These are phyloP conservation scores for Hydrangea macrophylla DNA, from an alignment of 148 eudicot genomes.

Conservation along the genomic window DNA sequence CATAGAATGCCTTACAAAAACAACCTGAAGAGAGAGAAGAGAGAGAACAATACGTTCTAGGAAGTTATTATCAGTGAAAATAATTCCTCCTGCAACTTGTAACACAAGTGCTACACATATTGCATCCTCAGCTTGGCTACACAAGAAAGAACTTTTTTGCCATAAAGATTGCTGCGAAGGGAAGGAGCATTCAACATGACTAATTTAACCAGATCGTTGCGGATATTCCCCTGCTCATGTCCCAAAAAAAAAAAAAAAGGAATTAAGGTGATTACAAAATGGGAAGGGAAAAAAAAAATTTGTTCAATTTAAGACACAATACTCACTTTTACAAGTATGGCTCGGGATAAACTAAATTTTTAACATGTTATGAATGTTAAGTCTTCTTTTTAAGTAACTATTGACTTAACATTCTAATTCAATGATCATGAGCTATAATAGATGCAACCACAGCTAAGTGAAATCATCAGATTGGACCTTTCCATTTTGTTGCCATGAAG, in stretches of 20 bases:
- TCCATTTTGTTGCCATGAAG: too few relatives aligned
- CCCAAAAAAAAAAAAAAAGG: not conserved
- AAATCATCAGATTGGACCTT: too few relatives aligned
- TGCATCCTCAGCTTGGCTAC: slow-evolving; percentile 21
- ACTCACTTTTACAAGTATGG: not conserved
- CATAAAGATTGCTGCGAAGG: slow-evolving; percentile 46
- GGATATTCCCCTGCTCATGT: slow-evolving; percentile 29
- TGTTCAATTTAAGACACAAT: not conserved
- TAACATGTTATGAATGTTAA: too few relatives aligned
- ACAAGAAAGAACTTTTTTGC: slow-evolving; percentile 42
- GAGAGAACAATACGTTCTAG: not conserved
- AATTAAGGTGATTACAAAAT: not conserved
- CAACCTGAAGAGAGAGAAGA: too few relatives aligned
- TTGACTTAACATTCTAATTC: too few relatives aligned
- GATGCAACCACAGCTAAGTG: too few relatives aligned
- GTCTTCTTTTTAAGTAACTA: too few relatives aligned
- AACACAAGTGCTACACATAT: not conserved
- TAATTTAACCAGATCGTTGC: slow-evolving; percentile 17
- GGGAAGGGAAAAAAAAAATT: not conserved
- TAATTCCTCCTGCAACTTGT: not conserved
- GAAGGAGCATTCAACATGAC: slow-evolving; percentile 24
- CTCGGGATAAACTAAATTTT: too few relatives aligned
- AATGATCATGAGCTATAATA: too few relatives aligned
- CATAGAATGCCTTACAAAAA: too few relatives aligned
- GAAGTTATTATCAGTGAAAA: not conserved